A percentile compares a stretch with the other conserved stretches of the same genome.
Conservation (phyloP, 164 flowering plant species). For the Chimonanthus salicifolius region DNA sequence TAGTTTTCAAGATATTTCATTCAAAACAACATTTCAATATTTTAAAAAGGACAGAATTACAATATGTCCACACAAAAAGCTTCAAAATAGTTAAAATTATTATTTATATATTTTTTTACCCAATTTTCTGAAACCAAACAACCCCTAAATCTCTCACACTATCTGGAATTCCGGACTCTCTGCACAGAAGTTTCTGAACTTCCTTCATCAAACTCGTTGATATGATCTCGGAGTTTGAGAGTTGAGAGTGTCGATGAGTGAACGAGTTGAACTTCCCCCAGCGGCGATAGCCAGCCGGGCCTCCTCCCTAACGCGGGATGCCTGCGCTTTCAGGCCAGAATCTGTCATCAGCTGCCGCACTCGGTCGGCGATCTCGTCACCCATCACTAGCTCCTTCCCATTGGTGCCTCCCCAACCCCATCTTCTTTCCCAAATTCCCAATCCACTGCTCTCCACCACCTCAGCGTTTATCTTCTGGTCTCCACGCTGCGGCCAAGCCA, state of each 20-base stretch:
- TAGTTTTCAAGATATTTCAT: no score
- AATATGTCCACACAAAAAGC: no score
- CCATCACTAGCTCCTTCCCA: constrained; percentile 14
- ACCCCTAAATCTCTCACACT: no score
- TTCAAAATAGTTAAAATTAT: no score
- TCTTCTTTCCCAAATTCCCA: constrained; percentile 23
- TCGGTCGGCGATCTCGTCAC: constrained; percentile 20
- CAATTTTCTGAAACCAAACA: no score
- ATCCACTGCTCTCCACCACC: constrained; percentile 24
- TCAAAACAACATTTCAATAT: no score
- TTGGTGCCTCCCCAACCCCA: constrained; percentile 19
- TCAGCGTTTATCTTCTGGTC: constrained; percentile 34
- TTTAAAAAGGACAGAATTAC: no score
- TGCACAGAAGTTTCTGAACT: no score
- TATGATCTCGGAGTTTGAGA: no score
- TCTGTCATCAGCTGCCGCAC: constrained; percentile 21
- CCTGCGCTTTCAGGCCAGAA: constrained; percentile 12
- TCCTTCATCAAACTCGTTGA: no score
- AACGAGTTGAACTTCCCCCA: constrained; percentile 14
- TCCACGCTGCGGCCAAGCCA: constrained; percentile 31
- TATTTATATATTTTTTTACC: no score
- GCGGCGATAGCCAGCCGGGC: constrained; percentile 21
- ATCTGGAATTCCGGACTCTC: no score
- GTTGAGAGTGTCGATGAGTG: not conserved
- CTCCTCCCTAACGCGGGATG: constrained; percentile 14